Base-by-base conservation (phyloP, 805 yeast genomes). In the Saccharomycopsis sp. region DNA sequence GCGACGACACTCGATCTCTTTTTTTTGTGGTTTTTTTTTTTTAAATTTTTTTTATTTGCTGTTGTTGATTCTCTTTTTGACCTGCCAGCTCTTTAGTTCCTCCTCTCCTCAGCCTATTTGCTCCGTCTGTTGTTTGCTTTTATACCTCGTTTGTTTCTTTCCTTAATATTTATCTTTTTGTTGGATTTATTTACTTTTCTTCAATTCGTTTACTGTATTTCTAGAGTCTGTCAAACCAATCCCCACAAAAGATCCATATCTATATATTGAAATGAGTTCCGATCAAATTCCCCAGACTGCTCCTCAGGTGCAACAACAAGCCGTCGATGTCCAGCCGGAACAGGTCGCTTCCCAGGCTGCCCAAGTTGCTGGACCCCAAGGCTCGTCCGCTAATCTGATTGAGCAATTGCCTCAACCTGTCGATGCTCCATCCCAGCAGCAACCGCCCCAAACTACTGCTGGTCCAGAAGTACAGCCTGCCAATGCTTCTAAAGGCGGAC, bases 401-500 rank as follows among this genome's bases (percentile, higher is more conserved):
- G 38, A 29, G 38, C 38, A 29, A 29, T 29, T 29, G 54, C 52
- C 20, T 29, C 56, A 54, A 29, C 53, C 56, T 22, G 49, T 14
- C 38, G 53, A 29, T 19, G 57, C 49, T 38, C 47, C 52, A 15
- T 24, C 49, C 22, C 22, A 44, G 19, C 49, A 44, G 22, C 14
- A 9, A 14, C 22, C 49, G 3, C 54, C 50, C 29, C 38, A 29
- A 29, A n/a, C 41, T 35, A 47, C 49, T n/a, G 34, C 42, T 53
- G 63, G 64, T 53, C 68, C 68, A 34, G 73, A 70, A 47, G 70
- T 72, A 12, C 67, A 73, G 20, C 86, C 86, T 7, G 92, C 92
- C n/a, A 77, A 81, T 62, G 94, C 93, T 15, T 70, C 80, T 20
- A 83, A 84, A 57, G 96, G 96, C 56, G 96, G 96, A 35, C 81